Percentiles rank a stretch among this genome's conserved stretches.
Conservation (phyloP, 179 eudicot genomes). For the Nepenthes alata region DNA sequence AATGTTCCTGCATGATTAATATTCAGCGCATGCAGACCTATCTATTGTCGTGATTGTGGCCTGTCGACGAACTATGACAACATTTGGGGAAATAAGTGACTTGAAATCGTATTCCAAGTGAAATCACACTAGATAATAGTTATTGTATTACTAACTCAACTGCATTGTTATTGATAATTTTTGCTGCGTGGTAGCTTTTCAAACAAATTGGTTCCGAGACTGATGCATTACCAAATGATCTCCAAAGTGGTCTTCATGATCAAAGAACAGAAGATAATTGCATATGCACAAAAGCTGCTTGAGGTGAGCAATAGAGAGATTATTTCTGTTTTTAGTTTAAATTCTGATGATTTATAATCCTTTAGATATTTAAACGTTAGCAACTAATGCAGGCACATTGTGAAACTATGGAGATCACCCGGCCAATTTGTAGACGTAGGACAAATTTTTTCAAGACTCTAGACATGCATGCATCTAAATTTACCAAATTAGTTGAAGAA, state of each 20-base stretch:
- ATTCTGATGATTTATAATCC: no score
- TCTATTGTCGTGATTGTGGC: conserved; percentile 29
- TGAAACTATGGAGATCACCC: conserved; percentile 55
- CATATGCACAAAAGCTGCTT: conserved; percentile 59
- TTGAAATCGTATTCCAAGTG: not conserved
- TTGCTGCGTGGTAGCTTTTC: conserved; percentile 44
- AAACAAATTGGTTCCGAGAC: conserved; percentile 68
- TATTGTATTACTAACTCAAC: not conserved
- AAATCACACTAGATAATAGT: not conserved
- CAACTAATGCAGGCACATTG: conserved; percentile 55
- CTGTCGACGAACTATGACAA: conserved; percentile 65
- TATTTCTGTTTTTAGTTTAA: not conserved
- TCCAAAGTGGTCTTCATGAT: conserved; percentile 56
- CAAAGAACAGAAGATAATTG: conserved; percentile 59
- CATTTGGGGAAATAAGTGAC: conserved; percentile 45
- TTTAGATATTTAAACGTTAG: not conserved
- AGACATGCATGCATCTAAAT: conserved; percentile 57
- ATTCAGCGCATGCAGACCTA: not conserved
- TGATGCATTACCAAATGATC: conserved; percentile 54
- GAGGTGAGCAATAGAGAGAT: conserved; percentile 35
- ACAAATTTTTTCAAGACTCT: conserved; percentile 47
- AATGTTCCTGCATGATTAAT: not conserved
- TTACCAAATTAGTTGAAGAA: conserved; percentile 59
- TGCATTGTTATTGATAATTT: conserved; percentile 1
- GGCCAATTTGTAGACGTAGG: conserved; percentile 59